phyloP scores from a whole-genome alignment of 306 rosid species.

The Vigna trinervia region DNA sequence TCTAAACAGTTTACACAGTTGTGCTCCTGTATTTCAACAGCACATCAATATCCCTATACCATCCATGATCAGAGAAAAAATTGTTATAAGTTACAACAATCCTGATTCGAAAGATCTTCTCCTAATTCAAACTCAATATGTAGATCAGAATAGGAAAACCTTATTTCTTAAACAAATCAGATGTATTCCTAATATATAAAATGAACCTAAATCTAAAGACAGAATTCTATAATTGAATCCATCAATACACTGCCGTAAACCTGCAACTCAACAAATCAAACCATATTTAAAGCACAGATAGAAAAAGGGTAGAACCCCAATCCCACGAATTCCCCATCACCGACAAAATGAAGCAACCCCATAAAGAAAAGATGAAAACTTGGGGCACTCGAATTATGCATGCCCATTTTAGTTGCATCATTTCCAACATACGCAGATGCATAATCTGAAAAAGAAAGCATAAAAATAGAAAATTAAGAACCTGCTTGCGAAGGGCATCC shows the following conservation, averaged over 20 bases:
- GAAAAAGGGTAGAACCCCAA: conserved; percentile 4
- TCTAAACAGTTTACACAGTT: not conserved
- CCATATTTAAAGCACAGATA: not conserved
- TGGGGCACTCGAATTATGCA: conserved; percentile 23
- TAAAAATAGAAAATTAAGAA: conserved; percentile 23
- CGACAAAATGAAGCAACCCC: conserved; percentile 31
- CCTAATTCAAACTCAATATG: conserved; percentile 12
- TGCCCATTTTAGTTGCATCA: not conserved
- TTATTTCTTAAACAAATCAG: conserved; percentile 15
- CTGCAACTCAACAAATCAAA: not conserved
- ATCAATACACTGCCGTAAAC: not conserved
- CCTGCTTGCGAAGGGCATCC: conserved; percentile 99
- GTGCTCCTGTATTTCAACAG: not conserved
- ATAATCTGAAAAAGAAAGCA: not conserved
- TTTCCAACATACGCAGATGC: conserved; percentile 3
- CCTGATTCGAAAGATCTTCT: not conserved
- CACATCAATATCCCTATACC: conserved; percentile 20
- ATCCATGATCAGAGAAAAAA: conserved; percentile 22
- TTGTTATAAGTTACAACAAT: not conserved
- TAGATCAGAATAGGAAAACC: conserved; percentile 31
- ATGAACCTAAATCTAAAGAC: conserved; percentile 34
- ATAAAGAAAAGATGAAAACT: not conserved
- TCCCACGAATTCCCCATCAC: conserved; percentile 32
- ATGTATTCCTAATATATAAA: conserved; percentile 8
- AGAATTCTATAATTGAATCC: conserved; percentile 11